Evolutionary conservation across 345 rosid genomes (phyloP), one percentile per base, ranked within the genome.

Genomic region (Eucalyptus curtisii): DNA sequence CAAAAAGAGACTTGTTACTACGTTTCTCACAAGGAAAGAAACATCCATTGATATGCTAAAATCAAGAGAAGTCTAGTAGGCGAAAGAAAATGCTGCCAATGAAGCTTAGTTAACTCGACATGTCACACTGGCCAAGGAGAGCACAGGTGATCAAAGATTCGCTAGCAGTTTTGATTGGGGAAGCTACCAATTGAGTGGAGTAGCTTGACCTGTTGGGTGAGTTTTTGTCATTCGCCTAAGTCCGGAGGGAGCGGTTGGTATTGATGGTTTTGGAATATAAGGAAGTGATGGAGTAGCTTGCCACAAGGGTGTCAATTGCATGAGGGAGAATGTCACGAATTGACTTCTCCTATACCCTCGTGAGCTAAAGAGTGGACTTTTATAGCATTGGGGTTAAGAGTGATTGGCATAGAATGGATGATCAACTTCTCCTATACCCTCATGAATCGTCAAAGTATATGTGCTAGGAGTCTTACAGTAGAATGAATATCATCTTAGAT

Each of bases 391-490:
- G 3, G 20, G 8, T 64, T 3, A 64, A 1, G 20, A 64, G 19
- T 14, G 3, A 64, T 30, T n/a, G 8, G 17, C 1, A 0, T 7
- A 7, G 3, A 7, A 64, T 59, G 7, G 19, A 64, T 64, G 76
- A n/a, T n/a, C n/a, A n/a, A n/a, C n/a, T n/a, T n/a, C n/a, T n/a
- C n/a, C n/a, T n/a, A n/a, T n/a, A n/a, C n/a, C n/a, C n/a, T n/a
- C n/a, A n/a, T n/a, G n/a, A n/a, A n/a, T n/a, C n/a, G n/a, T n/a
- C n/a, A 7, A 7, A 2, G 1, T 64, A 31, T 4, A 13, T 14
- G 1, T 30, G 1, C 8, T 4, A 0, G 5, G 5, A 64, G 5
- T 64, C 19, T 7, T 1, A 7, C 2, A 14, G 0, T 7, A 7
- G 3, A 13, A 64, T 64, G 15, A 13, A 30, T 61, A 6, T 7